A percentile compares a stretch with the other conserved stretches of the same genome.
phyloP scores from a whole-genome alignment of 352 stramenopile genomes.

The Phytophthora podocarpi region DNA sequence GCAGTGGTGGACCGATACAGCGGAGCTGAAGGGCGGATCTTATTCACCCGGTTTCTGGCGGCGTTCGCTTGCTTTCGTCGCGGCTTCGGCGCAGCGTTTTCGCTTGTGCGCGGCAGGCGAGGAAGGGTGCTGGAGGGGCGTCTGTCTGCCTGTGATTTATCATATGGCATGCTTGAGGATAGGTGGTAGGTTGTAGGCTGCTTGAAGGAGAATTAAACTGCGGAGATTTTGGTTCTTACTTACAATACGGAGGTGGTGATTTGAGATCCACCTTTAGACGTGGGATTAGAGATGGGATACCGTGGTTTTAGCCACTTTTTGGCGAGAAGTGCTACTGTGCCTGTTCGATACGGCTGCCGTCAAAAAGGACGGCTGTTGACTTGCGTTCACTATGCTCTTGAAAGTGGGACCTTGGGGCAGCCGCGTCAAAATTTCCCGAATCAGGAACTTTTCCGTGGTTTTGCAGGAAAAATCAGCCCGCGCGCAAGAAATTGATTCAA shows the following conservation, averaged over 20 bases:
- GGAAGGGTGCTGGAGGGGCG: constrained; percentile 28
- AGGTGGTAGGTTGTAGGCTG: background rate
- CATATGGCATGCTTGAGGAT: background rate
- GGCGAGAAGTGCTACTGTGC: constrained; percentile 5
- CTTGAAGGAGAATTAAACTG: constrained; percentile 5
- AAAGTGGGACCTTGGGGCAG: constrained; percentile 25
- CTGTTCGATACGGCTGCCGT: constrained; percentile 13
- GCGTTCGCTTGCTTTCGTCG: constrained; percentile 36
- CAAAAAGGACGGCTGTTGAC: constrained; percentile 20
- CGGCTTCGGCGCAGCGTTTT: constrained; percentile 42
- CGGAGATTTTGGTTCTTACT: background rate
- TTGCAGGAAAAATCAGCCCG: constrained; percentile 18
- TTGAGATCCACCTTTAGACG: background rate
- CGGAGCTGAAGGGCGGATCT: constrained; percentile 28
- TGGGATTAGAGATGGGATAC: background rate
- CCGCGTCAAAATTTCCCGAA: constrained; percentile 29
- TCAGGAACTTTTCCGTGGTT: constrained; percentile 23
- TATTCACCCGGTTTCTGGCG: constrained; percentile 39
- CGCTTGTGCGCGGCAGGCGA: constrained; percentile 32
- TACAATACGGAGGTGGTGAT: background rate
- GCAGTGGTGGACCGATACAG: background rate
- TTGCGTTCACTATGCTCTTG: constrained; percentile 23
- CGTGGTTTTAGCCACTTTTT: no score
- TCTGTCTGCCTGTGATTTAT: background rate
- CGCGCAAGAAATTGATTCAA: background rate